Evolutionary conservation across 257 asterid species (phyloP), one percentile per base, ranked within the genome.

Genomic region (Nicotiana benthamiana): DNA sequence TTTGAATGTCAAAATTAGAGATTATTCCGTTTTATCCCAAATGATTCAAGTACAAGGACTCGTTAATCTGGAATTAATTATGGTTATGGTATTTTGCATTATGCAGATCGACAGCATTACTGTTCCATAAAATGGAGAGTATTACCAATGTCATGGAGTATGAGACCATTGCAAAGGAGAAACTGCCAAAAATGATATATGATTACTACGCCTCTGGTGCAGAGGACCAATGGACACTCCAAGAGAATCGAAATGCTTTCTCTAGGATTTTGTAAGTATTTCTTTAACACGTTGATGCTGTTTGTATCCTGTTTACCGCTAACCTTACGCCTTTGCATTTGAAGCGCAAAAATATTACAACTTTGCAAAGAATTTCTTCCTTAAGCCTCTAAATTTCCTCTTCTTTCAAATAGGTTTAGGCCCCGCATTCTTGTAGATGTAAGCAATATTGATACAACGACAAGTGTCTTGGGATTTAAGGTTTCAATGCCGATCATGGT

Each of bases 371-470:
- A 61, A 43, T 22, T 36, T 22, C 75, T 60, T 63, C 60, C 24
- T 46, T 79, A 17, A 17, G 76, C 56, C 61, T 9, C 76, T 79
- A 79, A 67, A 48, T 26, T 79, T 51, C 75, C 43, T 72, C 61
- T 62, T 79, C 34, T 30, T n/a, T 17, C 72, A 82, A 51, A 57
- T 83, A 94, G 97, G 82, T 94, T 94, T 63, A 89, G 97, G 54
- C 97, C 98, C 82, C 96, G 98, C 77, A 89, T 94, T 81, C 90
- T 94, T 81, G 66, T 93, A 32, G 97, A 94, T 83, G 97, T 94
- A 27, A 94, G 93, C 87, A 84, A 86, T 16, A 86, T 94, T 75
- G 97, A 94, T 80, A 87, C 85, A 27, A 79, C 81, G 75, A 86
- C 97, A 28, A 84, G 89, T 15, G 80, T 91, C 32, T 87, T 91